These are phyloP conservation scores for Annulohypoxylon maeteangense DNA, from an alignment of 495 filamentous ascomycete species.

Conservation along the genomic window DNA sequence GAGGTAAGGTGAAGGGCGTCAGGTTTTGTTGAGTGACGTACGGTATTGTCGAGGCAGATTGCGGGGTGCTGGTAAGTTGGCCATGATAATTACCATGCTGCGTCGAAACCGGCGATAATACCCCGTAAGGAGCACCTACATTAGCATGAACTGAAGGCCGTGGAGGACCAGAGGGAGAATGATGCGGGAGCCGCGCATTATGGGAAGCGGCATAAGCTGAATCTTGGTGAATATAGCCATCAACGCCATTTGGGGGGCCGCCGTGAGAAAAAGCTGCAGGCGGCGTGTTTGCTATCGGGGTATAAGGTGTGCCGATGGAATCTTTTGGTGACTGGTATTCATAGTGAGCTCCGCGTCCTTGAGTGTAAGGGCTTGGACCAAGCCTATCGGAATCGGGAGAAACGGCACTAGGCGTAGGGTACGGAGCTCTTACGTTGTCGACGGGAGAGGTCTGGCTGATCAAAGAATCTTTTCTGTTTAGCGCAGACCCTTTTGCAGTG, in stretches of 20 bases:
- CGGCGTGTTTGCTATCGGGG: conserved; percentile 60
- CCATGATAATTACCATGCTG: conserved; percentile 59
- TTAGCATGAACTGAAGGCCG: conserved; percentile 60
- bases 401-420: conserved; percentile 55
- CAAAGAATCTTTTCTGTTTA: conserved; percentile 88
- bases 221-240: conserved; percentile 59
- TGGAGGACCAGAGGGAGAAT: conserved; percentile 54
- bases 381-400: conserved; percentile 64
- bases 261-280: conserved; percentile 55
- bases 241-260: conserved; percentile 51
- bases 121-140: conserved; percentile 56
- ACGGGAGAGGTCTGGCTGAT: conserved; percentile 67
- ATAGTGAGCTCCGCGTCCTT: conserved; percentile 57
- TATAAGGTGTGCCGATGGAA: conserved; percentile 59
- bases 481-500: conserved; percentile 92
- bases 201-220: conserved; percentile 49
- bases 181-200: conserved; percentile 52
- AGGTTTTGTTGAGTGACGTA: conserved; percentile 65
- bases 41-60: conserved; percentile 52
- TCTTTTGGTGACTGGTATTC: conserved; percentile 66
- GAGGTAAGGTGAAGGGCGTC: conserved; percentile 66
- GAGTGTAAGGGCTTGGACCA: conserved; percentile 52
- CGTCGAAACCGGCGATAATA: conserved; percentile 60
- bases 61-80: conserved; percentile 56
- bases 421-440: conserved; percentile 56